Conservation (phyloP, 345 rosid species). For the Acer campestre region DNA sequence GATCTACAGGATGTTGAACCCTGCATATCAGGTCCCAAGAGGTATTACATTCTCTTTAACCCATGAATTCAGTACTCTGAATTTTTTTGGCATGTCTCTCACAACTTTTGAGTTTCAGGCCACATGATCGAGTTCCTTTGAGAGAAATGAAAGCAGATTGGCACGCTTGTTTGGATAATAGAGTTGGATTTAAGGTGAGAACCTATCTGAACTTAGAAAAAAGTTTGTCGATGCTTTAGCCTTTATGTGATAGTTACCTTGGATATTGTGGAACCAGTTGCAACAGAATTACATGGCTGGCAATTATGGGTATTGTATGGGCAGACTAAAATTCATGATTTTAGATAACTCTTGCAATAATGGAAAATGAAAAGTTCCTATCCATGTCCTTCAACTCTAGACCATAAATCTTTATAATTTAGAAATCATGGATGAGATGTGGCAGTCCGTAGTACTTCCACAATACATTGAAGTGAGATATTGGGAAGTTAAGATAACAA, state of each 20-base stretch:
- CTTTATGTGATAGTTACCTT: neutral
- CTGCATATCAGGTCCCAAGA: constrained; percentile 87
- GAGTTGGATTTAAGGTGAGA: constrained; percentile 89
- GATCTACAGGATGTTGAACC: constrained; percentile 83
- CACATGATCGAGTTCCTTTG: constrained; percentile 86
- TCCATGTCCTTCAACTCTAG: neutral
- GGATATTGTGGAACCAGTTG: neutral
- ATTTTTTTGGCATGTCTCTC: constrained; percentile 9
- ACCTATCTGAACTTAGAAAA: constrained; percentile 18
- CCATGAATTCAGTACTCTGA: neutral
- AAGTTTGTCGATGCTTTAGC: constrained; percentile 3
- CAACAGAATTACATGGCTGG: neutral
- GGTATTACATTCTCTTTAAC: constrained; percentile 36
- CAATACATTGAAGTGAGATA: constrained; percentile 7
- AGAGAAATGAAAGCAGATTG: constrained; percentile 96
- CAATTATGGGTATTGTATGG: neutral
- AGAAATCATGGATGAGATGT: constrained; percentile 2
- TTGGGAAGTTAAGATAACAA: constrained; percentile 4
- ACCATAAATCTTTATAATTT: neutral
- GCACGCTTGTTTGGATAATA: constrained; percentile 82
- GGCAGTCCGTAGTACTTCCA: neutral
- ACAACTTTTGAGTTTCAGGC: constrained; percentile 46
- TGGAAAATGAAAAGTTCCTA: neutral
- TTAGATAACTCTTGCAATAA: neutral
- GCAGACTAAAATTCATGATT: neutral